Evolutionary conservation across 306 rosid species (phyloP), one percentile per base, ranked within the genome.

Genomic region (Sesbania bispinosa): DNA sequence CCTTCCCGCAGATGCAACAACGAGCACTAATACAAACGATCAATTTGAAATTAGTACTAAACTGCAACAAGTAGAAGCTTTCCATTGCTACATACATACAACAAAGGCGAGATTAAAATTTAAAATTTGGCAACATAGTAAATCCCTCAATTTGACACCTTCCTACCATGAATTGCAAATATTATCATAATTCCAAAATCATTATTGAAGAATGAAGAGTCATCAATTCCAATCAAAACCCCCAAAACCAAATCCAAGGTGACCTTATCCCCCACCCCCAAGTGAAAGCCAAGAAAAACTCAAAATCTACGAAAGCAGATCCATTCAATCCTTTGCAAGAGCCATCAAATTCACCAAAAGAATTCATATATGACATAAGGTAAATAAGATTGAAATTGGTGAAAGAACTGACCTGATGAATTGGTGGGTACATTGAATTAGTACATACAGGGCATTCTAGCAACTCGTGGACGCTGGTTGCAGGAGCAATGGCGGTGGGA

Each of bases 401-500:
- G 35, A 50, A 58, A 42, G 3, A 75, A 47, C 69, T 30, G 3
- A 88, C 98, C 98, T 92, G 98, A 68, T 93, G 98, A 21, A 93
- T 93, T 38, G 98, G 98, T 13, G 98, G 98, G 74, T 90, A 93
- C 98, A 93, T 93, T 62, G 98, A 93, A 82, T 93, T 93, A 51
- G 98, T 93, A 66, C 98, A 93, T 4, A 93, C 98, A 6, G 98
- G 96, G 78, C 98, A 92, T 80, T 92, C 96, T 1, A 92, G 88
- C 88, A 92, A 82, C 77, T 92, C 98, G 30, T 93, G 98, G 53
- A 93, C 98, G 78, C 98, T 93, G 69, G 98, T 90, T 58, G 96
- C 92, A 2, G 98, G 98, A 48, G 96, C 75, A 75, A 87, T 87
- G 55, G 83, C 83, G n/a, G 79, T 82, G 36, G 86, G 77, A 0